These are phyloP conservation scores for peach (Prunus persica) DNA, from an alignment of 306 rosid genomes.

Conservation along the genomic window DNA sequence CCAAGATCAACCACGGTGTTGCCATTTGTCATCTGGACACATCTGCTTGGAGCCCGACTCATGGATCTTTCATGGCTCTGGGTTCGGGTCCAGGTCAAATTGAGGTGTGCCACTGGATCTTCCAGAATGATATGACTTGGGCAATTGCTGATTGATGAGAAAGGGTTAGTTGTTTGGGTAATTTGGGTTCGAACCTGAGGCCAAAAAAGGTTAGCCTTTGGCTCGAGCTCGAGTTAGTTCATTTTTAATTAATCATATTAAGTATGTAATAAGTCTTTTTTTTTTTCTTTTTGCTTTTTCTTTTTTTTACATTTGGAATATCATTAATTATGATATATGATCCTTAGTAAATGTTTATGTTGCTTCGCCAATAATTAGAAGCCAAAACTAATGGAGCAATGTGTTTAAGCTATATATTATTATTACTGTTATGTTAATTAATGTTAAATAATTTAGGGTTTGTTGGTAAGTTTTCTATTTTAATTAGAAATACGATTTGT, in stretches of 20 bases:
- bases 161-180: neutral
- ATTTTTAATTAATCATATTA: conserved; percentile 22
- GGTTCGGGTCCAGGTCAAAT: conserved; percentile 86
- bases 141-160: conserved; percentile 51
- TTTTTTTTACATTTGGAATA: too few relatives aligned
- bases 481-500: conserved; percentile 20
- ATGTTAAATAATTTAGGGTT: neutral
- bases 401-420: neutral
- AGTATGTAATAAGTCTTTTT: neutral
- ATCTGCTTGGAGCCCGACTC: conserved; percentile 78
- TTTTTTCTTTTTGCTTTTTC: too few relatives aligned
- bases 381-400: conserved; percentile 19
- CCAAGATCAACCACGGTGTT: conserved; percentile 70
- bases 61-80: conserved; percentile 77
- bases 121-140: conserved; percentile 95
- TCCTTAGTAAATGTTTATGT: conserved; percentile 22
- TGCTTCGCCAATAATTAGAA: conserved; percentile 33
- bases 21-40: conserved; percentile 95
- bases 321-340: conserved; percentile 11
- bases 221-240: conserved; percentile 23
- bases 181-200: conserved; percentile 29
- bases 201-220: conserved; percentile 51
- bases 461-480: neutral
- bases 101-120: conserved; percentile 97
- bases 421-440: neutral